These are phyloP conservation scores for Sporothrix schenckii DNA, from an alignment of 2,329 filamentous ascomycete genomes.

Conservation along the genomic window DNA sequence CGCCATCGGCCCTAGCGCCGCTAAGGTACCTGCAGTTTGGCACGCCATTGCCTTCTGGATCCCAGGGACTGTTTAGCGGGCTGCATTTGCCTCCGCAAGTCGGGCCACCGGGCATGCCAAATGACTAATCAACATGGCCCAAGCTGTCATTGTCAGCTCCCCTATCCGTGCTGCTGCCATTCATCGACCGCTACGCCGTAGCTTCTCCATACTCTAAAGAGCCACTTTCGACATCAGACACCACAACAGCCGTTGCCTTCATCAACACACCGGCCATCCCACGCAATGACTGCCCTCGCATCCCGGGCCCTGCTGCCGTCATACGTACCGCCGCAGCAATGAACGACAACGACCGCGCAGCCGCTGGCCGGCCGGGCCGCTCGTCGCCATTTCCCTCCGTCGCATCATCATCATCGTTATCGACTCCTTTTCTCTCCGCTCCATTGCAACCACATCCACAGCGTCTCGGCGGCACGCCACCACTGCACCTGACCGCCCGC, in stretches of 20 bases:
- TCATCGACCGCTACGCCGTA: no score
- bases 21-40: conserved; percentile 22
- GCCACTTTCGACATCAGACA: not conserved
- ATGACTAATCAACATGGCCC: conserved; percentile 20
- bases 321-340: not conserved
- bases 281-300: conserved; percentile 14
- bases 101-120: conserved; percentile 1
- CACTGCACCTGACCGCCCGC: conserved; percentile 79
- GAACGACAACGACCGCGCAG: conserved; percentile 19
- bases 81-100: not conserved
- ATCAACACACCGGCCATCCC: not conserved
- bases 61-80: not conserved
- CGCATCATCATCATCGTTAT: not conserved
- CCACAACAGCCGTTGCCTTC: not conserved
- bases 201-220: not conserved
- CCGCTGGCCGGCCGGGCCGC: conserved; percentile 18
- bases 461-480: conserved; percentile 36
- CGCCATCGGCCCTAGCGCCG: conserved; percentile 28
- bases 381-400: not conserved
- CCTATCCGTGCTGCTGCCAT: not conserved
- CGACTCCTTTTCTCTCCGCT: conserved; percentile 6
- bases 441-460: not conserved
- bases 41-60: not conserved
- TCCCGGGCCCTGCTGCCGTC: not conserved
- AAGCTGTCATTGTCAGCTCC: not conserved